phyloP scores from a whole-genome alignment of 768 basidiomycete species.

The Naganishia vishniacii region DNA sequence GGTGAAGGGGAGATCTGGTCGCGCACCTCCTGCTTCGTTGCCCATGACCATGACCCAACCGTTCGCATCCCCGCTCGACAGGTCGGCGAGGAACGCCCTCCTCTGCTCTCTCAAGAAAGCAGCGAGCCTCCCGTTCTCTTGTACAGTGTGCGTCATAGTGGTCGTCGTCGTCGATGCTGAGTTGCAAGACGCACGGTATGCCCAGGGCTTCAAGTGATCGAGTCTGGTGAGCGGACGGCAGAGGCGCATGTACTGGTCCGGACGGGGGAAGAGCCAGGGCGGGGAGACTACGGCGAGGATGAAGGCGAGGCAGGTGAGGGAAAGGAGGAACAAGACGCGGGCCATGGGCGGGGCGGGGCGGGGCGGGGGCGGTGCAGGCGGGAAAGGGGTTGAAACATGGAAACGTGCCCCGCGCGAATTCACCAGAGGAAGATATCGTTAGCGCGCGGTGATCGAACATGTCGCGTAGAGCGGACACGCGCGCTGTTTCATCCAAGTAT shows the following conservation, averaged over 20 bases:
- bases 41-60: constrained; percentile 88
- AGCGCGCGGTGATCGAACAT: too few relatives aligned
- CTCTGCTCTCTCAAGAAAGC: constrained; percentile 56
- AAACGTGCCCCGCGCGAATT: too few relatives aligned
- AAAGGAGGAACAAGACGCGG: not conserved
- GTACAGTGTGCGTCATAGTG: not conserved
- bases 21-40: constrained; percentile 88
- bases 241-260: constrained; percentile 36
- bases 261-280: constrained; percentile 4
- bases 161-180: not conserved
- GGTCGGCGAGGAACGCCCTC: constrained; percentile 58
- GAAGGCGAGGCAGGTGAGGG: not conserved
- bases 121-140: constrained; percentile 31
- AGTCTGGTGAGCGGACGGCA: constrained; percentile 43
- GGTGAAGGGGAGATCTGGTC: too few relatives aligned
- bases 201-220: constrained; percentile 30
- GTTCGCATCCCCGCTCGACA: constrained; percentile 52
- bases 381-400: not conserved
- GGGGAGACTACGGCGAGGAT: constrained; percentile 16
- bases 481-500: not conserved
- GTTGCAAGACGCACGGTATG: constrained; percentile 35
- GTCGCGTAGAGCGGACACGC: not conserved
- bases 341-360: not conserved
- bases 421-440: too few relatives aligned
- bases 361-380: not conserved